Evolutionary conservation across 2,329 filamentous ascomycete species (phyloP), one percentile per base, ranked within the genome.

Genomic region (Aureobasidium sp.): DNA sequence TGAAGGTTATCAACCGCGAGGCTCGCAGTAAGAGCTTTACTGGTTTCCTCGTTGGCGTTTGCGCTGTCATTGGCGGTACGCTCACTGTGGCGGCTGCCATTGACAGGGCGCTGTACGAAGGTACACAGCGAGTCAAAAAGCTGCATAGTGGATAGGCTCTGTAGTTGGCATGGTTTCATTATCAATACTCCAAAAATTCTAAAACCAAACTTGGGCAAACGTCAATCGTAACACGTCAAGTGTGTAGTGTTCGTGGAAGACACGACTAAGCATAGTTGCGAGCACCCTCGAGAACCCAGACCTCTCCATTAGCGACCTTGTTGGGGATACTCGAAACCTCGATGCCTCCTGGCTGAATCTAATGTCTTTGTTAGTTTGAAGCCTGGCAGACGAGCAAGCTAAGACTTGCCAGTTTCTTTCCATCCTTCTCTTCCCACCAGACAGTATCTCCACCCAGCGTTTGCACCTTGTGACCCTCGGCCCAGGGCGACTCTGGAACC

Each of bases 1-100:
- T 99, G 94, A 99, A 97, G 79, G 93, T 99, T 64, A 89, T 99
- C 77, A 99, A 99, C 80, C 88, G 92, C 61, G 95, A 99, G 78
- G 88, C 90, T 67, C 85, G 90, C 51, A 81, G 87, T 64, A 97
- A 97, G 81, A 89, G 88, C 5, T 95, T 99, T 74, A 86, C 90
- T 0, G 90, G 90, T 20, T 99, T 99, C 80, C 76, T 99, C 63
- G 93, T 94, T 0, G 94, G 94, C 52, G 85, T 99, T 22, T 99
- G 94, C 74, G 93, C 93, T 41, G 89, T 97, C 64, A 87, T 99
- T 56, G 94, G 94, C 65, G 94, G 94, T 68, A 99, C 94, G 0
- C 77, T 99, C 67, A 99, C 94, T 0, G 94, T 99, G 20, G 94
- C 94, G 12, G 94, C 95, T 6, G 94, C 94, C 5, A 80, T 99